A percentile compares a stretch with the other conserved stretches of the same genome.
Conservation (phyloP, 148 eudicot genomes). For the Pharnaceum exiguum region DNA sequence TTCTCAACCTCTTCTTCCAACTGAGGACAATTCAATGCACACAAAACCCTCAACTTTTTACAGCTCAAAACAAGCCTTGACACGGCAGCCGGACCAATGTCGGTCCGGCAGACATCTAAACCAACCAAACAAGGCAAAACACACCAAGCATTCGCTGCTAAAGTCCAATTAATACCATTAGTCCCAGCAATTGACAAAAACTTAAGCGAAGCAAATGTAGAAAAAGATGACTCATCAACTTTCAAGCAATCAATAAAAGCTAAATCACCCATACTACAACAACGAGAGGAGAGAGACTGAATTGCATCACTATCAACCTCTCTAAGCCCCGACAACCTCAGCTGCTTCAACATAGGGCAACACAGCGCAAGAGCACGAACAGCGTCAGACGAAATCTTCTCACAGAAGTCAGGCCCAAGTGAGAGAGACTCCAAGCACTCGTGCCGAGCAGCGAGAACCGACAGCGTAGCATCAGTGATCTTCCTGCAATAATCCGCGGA, state of each 20-base stretch:
- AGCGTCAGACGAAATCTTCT: slow-evolving; percentile 68
- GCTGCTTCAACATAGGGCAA: slow-evolving; percentile 50
- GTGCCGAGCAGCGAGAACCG: slow-evolving; percentile 77
- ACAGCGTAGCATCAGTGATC: slow-evolving; percentile 69
- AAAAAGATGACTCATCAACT: slow-evolving; percentile 75
- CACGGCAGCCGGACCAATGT: slow-evolving; percentile 47
- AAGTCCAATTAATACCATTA: slow-evolving; percentile 62
- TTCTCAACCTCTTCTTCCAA: slow-evolving; percentile 61
- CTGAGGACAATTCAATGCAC: slow-evolving; percentile 66
- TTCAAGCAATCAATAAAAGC: slow-evolving; percentile 79
- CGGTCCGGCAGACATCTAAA: slow-evolving; percentile 88
- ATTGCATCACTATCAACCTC: slow-evolving; percentile 70
- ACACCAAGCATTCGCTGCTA: slow-evolving; percentile 62
- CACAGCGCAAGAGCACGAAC: slow-evolving; percentile 70
- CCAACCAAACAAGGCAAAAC: slow-evolving; percentile 62
- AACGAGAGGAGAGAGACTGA: slow-evolving; percentile 56
- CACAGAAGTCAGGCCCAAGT: slow-evolving; percentile 86
- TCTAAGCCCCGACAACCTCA: slow-evolving; percentile 70
- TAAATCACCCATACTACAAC: slow-evolving; percentile 56
- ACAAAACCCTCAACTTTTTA: slow-evolving; percentile 61
- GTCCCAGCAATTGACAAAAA: slow-evolving; percentile 88
- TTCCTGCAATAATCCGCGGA: slow-evolving; percentile 81
- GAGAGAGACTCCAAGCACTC: slow-evolving; percentile 64
- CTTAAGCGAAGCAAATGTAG: slow-evolving; percentile 48
- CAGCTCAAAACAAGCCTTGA: slow-evolving; percentile 48